phyloP scores from a whole-genome alignment of 495 filamentous ascomycete genomes.

The Pyrenopolyporus hunteri region DNA sequence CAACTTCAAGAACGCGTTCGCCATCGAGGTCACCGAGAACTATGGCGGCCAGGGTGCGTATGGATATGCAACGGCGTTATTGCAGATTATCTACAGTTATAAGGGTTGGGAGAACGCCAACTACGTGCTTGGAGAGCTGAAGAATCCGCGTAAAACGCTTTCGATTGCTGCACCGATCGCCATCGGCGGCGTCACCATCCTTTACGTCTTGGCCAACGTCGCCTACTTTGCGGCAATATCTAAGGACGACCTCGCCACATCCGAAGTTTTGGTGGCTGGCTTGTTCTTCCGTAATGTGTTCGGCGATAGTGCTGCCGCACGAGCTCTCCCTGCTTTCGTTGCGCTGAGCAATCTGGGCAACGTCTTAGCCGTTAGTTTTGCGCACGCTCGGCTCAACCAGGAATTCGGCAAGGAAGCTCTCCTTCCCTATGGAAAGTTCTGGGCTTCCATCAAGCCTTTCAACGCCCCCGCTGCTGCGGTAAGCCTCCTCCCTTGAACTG shows the following conservation, averaged over 20 bases:
- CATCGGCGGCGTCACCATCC: constrained; percentile 62
- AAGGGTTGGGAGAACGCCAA: constrained; percentile 70
- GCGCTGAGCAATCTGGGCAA: constrained; percentile 76
- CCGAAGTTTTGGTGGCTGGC: constrained; percentile 66
- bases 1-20: constrained; percentile 72
- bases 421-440: constrained; percentile 65
- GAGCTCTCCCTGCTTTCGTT: constrained; percentile 71
- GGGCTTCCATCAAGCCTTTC: constrained; percentile 69
- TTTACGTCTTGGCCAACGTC: constrained; percentile 74
- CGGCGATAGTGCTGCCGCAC: constrained; percentile 60
- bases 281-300: constrained; percentile 72
- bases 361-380: constrained; percentile 72
- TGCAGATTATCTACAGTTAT: constrained; percentile 72
- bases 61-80: constrained; percentile 66
- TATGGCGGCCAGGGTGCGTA: constrained; percentile 63
- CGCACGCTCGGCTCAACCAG: constrained; percentile 68
- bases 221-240: constrained; percentile 75
- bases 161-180: constrained; percentile 68
- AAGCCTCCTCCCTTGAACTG: constrained; percentile 8
- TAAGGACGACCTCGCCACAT: constrained; percentile 64
- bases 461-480: constrained; percentile 58
- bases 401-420: constrained; percentile 71
- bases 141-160: constrained; percentile 66
- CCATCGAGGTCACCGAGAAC: constrained; percentile 46
- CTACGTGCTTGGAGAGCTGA: constrained; percentile 66